phyloP scores from a whole-genome alignment of 768 basidiomycete species.

The Clavulina sp. region DNA sequence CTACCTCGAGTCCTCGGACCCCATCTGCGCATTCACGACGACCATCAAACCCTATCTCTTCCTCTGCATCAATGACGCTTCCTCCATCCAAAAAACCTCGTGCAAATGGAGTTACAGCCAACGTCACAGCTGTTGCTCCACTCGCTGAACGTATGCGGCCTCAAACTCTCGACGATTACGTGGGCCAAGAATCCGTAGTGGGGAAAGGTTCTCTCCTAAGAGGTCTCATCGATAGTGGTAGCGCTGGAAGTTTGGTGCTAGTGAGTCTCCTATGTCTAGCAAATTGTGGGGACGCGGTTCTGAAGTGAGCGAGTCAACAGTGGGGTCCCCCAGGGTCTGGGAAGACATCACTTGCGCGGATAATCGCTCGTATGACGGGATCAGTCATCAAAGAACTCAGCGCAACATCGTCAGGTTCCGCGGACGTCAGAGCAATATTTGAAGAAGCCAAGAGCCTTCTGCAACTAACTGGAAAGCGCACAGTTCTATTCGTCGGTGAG shows the following conservation, averaged over 20 bases:
- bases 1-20: background rate
- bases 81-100: conserved; percentile 6
- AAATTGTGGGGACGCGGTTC: conserved; percentile 16
- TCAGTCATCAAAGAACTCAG: conserved; percentile 59
- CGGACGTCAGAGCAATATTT: conserved; percentile 53
- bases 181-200: conserved; percentile 53
- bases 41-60: conserved; percentile 8
- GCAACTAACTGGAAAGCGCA: conserved; percentile 36
- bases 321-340: conserved; percentile 53
- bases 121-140: conserved; percentile 27
- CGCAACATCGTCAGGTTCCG: conserved; percentile 50
- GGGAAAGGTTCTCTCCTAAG: conserved; percentile 39
- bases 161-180: conserved; percentile 38
- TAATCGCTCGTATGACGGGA: conserved; percentile 42
- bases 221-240: conserved; percentile 31
- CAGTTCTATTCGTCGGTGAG: conserved; percentile 19
- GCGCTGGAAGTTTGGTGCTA: conserved; percentile 41
- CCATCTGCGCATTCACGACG: conserved; percentile 6
- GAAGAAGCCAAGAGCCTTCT: conserved; percentile 58
- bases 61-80: conserved; percentile 5
- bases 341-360: conserved; percentile 58
- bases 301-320: conserved; percentile 4
- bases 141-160: conserved; percentile 63
- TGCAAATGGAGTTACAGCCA: conserved; percentile 13
- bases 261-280: conserved; percentile 13